A percentile compares a stretch with the other conserved stretches of the same genome.
These are phyloP conservation scores for Paxillus ammoniavirescens DNA, from an alignment of 768 basidiomycete genomes.

Conservation along the genomic window DNA sequence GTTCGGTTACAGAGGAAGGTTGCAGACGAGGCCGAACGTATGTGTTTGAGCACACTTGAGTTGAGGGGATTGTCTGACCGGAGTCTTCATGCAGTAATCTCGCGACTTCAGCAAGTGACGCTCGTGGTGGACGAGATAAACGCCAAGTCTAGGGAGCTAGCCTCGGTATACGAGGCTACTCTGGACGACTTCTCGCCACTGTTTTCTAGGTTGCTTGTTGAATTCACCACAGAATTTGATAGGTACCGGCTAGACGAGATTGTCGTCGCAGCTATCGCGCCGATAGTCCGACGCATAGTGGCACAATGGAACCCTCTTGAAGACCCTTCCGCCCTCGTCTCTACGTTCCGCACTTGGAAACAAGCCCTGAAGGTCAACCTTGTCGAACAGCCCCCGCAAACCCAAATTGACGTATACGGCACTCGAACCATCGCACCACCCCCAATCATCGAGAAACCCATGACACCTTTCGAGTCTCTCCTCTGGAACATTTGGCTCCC, in stretches of 20 bases:
- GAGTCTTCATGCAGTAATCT: conserved; percentile 54
- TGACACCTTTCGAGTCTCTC: conserved; percentile 95
- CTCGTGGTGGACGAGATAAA: conserved; percentile 72
- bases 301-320: conserved; percentile 82
- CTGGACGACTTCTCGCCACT: conserved; percentile 71
- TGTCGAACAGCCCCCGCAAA: conserved; percentile 40
- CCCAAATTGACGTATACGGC: conserved; percentile 61
- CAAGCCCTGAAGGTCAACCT: conserved; percentile 60
- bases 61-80: conserved; percentile 6
- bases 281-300: conserved; percentile 70
- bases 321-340: conserved; percentile 62
- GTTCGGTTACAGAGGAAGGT: conserved; percentile 65
- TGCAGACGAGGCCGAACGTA: conserved; percentile 75
- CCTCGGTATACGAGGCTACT: conserved; percentile 66
- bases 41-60: conserved; percentile 23
- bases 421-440: conserved; percentile 33
- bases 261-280: conserved; percentile 88
- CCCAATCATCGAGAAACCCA: conserved; percentile 49
- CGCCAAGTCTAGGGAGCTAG: conserved; percentile 58
- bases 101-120: conserved; percentile 74
- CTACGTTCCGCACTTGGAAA: conserved; percentile 70
- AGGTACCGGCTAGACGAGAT: conserved; percentile 84
- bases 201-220: conserved; percentile 68
- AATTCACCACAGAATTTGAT: conserved; percentile 74
- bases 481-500: conserved; percentile 97